Evolutionary conservation across 2,329 filamentous ascomycete genomes (phyloP).

Genomic region (Fusarium nanum): DNA sequence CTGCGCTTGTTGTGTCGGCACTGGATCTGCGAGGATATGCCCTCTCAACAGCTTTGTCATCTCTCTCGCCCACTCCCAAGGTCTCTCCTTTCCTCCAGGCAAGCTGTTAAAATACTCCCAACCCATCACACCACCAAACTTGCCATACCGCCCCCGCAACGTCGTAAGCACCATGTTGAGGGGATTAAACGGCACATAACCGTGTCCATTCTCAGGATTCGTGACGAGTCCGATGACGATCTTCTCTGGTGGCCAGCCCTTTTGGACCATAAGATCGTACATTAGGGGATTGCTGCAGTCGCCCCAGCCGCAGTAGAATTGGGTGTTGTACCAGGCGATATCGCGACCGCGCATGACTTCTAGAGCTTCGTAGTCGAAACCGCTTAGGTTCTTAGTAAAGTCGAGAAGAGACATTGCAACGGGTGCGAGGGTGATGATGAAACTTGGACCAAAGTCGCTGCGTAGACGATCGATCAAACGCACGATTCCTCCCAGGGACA

Average conservation of each 20-base stretch:
- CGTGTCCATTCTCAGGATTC: constrained; percentile 76
- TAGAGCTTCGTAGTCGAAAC: constrained; percentile 82
- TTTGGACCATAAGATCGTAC: constrained; percentile 64
- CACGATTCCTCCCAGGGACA: constrained; percentile 74
- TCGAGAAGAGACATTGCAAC: constrained; percentile 78
- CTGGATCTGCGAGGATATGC: constrained; percentile 21
- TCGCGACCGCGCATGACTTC: constrained; percentile 73
- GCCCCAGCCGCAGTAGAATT: constrained; percentile 95
- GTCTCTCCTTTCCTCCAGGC: constrained; percentile 70
- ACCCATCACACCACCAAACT: constrained; percentile 89
- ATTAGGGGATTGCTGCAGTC: constrained; percentile 58
- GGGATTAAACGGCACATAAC: constrained; percentile 62
- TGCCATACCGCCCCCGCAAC: constrained; percentile 64
- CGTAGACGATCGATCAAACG: constrained; percentile 75
- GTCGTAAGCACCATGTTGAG: constrained; percentile 57
- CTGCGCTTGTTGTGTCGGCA: not conserved
- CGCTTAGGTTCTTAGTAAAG: constrained; percentile 72
- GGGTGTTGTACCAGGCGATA: constrained; percentile 88
- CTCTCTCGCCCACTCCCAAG: constrained; percentile 82
- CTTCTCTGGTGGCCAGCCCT: constrained; percentile 78
- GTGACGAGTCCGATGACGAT: constrained; percentile 86
- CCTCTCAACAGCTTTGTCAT: constrained; percentile 65
- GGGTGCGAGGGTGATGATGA: constrained; percentile 84
- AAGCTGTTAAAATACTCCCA: constrained; percentile 95
- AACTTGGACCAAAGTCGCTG: constrained; percentile 74